Evolutionary conservation across 768 basidiomycete genomes (phyloP).

Genomic region (Trametes villosa): DNA sequence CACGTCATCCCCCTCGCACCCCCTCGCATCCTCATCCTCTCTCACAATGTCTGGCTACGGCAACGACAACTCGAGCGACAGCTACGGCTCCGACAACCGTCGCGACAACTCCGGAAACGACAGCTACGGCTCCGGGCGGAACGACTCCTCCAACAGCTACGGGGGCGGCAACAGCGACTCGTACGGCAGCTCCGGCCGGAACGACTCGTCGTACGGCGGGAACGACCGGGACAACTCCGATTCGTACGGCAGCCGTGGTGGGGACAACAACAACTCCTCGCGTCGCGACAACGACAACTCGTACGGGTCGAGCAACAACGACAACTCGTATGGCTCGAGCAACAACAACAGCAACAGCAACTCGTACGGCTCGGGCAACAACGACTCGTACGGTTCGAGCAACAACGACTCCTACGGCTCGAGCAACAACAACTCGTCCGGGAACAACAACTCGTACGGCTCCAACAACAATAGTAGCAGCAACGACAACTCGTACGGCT

Average conservation of each 20-base stretch:
- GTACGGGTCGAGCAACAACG: constrained; percentile 9
- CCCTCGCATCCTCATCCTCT: not conserved
- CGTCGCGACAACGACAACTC: constrained; percentile 15
- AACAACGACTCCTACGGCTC: constrained; percentile 11
- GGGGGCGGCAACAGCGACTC: constrained; percentile 10
- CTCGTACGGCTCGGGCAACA: constrained; percentile 8
- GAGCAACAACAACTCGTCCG: constrained; percentile 12
- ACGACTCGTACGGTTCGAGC: constrained; percentile 13
- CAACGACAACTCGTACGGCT: constrained; percentile 15
- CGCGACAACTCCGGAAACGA: not conserved
- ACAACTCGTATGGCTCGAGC: constrained; percentile 15
- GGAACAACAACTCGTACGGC: constrained; percentile 10
- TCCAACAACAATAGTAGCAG: constrained; percentile 8
- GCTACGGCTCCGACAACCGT: constrained; percentile 1
- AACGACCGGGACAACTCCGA: not conserved
- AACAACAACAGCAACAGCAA: constrained; percentile 25
- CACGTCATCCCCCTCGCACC: not conserved
- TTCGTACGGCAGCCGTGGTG: constrained; percentile 1
- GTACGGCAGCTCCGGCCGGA: constrained; percentile 2
- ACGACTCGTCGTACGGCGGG: constrained; percentile 15
- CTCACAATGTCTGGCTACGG: constrained; percentile 22
- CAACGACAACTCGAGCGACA: constrained; percentile 2
- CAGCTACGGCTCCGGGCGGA: not conserved
- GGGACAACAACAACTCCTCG: constrained; percentile 18
- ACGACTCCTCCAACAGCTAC: constrained; percentile 2